Conservation (phyloP, 2,329 filamentous ascomycete genomes). For the Orbilia quercus region DNA sequence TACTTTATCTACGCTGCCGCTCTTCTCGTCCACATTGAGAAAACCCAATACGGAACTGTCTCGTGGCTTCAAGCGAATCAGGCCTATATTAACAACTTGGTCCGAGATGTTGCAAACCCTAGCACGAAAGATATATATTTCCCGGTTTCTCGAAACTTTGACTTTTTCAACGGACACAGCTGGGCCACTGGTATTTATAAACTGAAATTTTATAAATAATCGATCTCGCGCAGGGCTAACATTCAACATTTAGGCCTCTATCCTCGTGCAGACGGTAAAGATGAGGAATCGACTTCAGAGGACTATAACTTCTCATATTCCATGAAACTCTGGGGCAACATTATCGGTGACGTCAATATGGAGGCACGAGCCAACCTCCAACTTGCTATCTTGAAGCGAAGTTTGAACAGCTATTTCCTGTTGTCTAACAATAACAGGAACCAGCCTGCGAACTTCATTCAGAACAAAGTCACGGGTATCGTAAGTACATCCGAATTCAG, state of each 20-base stretch:
- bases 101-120: constrained; percentile 85
- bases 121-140: constrained; percentile 77
- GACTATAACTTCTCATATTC: constrained; percentile 88
- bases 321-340: constrained; percentile 91
- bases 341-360: constrained; percentile 79
- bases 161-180: constrained; percentile 90
- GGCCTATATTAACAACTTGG: constrained; percentile 82
- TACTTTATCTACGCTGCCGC: constrained; percentile 91
- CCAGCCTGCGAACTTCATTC: constrained; percentile 80
- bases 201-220: background rate
- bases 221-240: no score
- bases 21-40: constrained; percentile 73
- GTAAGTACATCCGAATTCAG: constrained; percentile 64
- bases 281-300: constrained; percentile 89
- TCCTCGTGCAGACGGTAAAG: constrained; percentile 77
- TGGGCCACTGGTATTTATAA: constrained; percentile 75
- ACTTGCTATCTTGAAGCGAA: constrained; percentile 79
- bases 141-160: constrained; percentile 84
- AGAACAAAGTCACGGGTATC: constrained; percentile 71
- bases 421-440: constrained; percentile 76
- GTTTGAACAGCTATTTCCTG: constrained; percentile 83
- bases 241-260: constrained; percentile 67
- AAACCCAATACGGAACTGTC: constrained; percentile 39
- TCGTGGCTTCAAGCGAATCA: constrained; percentile 76
- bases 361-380: constrained; percentile 86